phyloP scores from a whole-genome alignment of 371 early-diverging fungal genomes.

The Mucor sp. region DNA sequence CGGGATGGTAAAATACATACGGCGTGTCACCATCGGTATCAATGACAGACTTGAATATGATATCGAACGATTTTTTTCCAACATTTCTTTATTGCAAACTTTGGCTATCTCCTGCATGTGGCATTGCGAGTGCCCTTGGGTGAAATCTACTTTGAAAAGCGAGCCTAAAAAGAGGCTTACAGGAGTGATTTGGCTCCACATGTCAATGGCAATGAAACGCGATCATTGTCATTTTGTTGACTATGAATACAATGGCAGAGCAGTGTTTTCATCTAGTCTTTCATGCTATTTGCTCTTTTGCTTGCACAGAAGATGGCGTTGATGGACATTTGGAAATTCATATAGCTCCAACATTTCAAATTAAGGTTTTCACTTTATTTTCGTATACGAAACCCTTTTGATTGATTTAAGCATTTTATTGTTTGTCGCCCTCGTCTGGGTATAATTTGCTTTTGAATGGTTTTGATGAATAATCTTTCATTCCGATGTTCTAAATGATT shows the following conservation, averaged over 20 bases:
- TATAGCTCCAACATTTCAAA: background rate
- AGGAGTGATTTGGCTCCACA: background rate
- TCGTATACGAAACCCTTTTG: background rate
- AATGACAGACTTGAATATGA: slow-evolving; percentile 6
- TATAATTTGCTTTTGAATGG: background rate
- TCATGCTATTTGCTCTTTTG: background rate
- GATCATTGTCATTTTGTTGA: background rate
- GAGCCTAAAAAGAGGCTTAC: background rate
- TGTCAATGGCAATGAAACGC: background rate
- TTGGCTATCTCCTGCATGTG: background rate
- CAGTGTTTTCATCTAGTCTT: background rate
- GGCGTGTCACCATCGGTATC: slow-evolving; percentile 4
- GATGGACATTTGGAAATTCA: background rate
- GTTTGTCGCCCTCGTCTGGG: background rate
- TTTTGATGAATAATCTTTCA: background rate
- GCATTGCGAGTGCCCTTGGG: background rate
- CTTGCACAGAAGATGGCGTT: background rate
- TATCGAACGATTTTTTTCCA: slow-evolving; percentile 20
- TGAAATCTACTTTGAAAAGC: background rate
- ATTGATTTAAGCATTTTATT: background rate
- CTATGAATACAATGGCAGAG: background rate
- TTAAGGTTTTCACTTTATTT: background rate
- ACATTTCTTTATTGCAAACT: background rate
- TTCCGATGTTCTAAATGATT: background rate
- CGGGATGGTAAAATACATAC: background rate